Evolutionary conservation across 164 flowering plant genomes (phyloP), one percentile per base, ranked within the genome.

Genomic region (Dillenia suffruticosa): DNA sequence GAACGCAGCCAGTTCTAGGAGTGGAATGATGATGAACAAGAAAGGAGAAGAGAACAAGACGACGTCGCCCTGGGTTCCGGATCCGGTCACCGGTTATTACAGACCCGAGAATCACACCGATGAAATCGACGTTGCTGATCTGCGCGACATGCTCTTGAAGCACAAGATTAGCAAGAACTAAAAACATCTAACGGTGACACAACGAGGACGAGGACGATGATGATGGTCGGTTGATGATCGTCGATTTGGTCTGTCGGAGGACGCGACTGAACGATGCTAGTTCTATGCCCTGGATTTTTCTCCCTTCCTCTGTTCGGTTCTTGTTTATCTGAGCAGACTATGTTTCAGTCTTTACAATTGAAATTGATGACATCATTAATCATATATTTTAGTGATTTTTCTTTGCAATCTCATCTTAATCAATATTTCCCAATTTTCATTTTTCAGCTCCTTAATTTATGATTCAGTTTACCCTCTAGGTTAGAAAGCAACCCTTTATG

Each of bases 11-110:
- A 63, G 61, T 60, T 66, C 57, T n/a, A 48, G 63, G 9, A 65
- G 70, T 8, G 60, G 63, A 54, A 45, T 66, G 64, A 47, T 56
- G 73, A 75, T 73, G 68, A 73, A 73, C 65, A 44, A 72, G 63
- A 16, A 75, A 69, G 11, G 72, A 72, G 67, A 43, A 8, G 44
- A 70, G 12, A 14, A 49, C n/a, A 53, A 54, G 47, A 26, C 58
- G 57, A 73, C 69, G 55, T 68, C 55, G 14, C 9, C 89, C 10
- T 88, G 90, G 94, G 75, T 79, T 5, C 90, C 94, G 1, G 90
- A 88, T 46, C 87, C 94, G 1, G 73, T 71, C 0, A 85, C 94
- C 10, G 90, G 94, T 0, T 78, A 63, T 67, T 88, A 84, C 76
- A 59, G 87, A 44, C 94, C 90, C 9, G 90, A 84, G 70, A 75